Percentiles rank a stretch among this genome's conserved stretches.
phyloP scores from a whole-genome alignment of 2,329 filamentous ascomycete genomes.

The Aspergillus ibericus region DNA sequence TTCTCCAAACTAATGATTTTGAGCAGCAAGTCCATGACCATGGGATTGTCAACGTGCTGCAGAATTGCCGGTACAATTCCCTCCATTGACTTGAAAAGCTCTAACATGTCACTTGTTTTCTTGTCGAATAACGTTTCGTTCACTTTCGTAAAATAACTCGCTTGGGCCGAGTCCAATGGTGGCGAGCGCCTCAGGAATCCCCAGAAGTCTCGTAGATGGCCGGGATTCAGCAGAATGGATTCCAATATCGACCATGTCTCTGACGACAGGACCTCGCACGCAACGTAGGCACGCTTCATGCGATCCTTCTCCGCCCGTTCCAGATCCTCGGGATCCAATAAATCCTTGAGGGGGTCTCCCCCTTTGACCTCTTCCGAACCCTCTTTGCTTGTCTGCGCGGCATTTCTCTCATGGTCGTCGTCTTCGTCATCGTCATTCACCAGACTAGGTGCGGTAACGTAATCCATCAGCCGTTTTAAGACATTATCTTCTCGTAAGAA shows the following conservation, averaged over 20 bases:
- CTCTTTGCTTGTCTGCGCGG: conserved; percentile 27
- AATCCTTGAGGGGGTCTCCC: conserved; percentile 34
- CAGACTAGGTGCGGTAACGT: conserved; percentile 75
- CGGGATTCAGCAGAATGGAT: conserved; percentile 80
- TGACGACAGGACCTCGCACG: conserved; percentile 89
- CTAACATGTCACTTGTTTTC: conserved; percentile 96
- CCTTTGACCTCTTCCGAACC: conserved; percentile 41
- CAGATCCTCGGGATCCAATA: conserved; percentile 43
- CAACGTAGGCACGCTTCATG: conserved; percentile 89
- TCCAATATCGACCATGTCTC: conserved; percentile 98
- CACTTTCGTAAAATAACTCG: conserved; percentile 97
- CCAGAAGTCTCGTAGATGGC: conserved; percentile 83
- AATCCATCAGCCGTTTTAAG: conserved; percentile 81
- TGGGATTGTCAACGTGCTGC: conserved; percentile 91
- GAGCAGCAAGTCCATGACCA: conserved; percentile 95
- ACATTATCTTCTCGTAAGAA: conserved; percentile 86
- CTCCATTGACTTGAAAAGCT: conserved; percentile 80
- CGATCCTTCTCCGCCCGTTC: conserved; percentile 88
- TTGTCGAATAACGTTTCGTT: conserved; percentile 97
- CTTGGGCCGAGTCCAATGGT: conserved; percentile 87
- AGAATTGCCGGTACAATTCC: conserved; percentile 81
- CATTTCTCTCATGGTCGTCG: conserved; percentile 48
- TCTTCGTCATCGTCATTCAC: conserved; percentile 55
- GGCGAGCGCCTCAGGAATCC: conserved; percentile 79
- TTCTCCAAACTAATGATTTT: conserved; percentile 98